Base-by-base conservation (phyloP, 768 basidiomycete genomes). In the Termitomyces sp. region DNA sequence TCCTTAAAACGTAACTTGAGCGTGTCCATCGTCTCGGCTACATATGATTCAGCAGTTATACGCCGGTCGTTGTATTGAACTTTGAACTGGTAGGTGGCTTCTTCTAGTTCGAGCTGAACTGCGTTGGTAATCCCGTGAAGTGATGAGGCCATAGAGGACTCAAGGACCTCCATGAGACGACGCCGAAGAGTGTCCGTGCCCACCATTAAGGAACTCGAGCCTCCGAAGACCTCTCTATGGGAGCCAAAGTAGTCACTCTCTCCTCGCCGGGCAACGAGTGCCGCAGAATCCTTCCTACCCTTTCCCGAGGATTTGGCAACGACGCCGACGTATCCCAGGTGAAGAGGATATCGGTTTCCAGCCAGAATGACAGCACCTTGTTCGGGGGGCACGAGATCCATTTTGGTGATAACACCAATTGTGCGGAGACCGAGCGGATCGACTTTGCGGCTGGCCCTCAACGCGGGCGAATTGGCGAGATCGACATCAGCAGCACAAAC, bases 401-500 rank as follows among this genome's bases (percentile, higher is more conserved):
- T 98, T 79, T 99, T 99, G 21, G 97, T 99, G 42, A 99, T 80
- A 15, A 99, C 97, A 28, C 97, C 97, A 61, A 99, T 94, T 1
- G 97, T 99, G 24, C 97, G 84, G 53, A 95, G 74, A 15, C 97
- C 97, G 15, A 99, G 75, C 2, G 96, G 96, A 66, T 99, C 97
- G 3, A 98, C 91, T 59, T 90, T 88, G 41, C 95, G 80, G 69
- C 93, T 95, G 0, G 97, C 94, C 48, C 93, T 80, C 48, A 99
- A 75, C 0, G 97, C 97, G 7, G 97, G 95, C 0, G 94, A 97
- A 70, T 99, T 99, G 57, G 97, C 97, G 12, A 99, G 80, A 73
- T 99, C 97, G 53, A 99, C 97, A 68, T 99, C 95, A 8, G 97
- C 97, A 8, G 97, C 91, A 67, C 97, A 99, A 17, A 99, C 92